A percentile compares a stretch with the other conserved stretches of the same genome.
phyloP scores from a whole-genome alignment of 441 rosid species.

The Adansonia madagascariensis region DNA sequence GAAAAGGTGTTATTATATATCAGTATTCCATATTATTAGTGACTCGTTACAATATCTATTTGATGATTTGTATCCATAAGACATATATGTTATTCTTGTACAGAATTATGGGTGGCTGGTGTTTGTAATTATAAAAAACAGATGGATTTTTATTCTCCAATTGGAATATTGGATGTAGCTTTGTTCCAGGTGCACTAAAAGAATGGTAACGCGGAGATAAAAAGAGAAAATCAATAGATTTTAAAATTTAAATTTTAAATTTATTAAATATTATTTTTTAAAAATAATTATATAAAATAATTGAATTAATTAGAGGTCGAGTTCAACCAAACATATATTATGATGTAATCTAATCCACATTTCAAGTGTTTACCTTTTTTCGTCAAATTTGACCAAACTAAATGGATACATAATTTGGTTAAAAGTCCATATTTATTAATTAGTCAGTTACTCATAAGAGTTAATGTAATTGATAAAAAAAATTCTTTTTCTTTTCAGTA shows the following conservation, averaged over 20 bases:
- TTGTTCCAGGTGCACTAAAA: background rate
- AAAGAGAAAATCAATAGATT: no score
- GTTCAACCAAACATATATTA: no score
- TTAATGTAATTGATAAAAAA: background rate
- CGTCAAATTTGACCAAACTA: no score
- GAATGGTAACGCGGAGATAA: no score
- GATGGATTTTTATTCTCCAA: background rate
- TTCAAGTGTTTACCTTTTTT: no score
- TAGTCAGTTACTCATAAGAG: background rate
- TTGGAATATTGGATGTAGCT: background rate
- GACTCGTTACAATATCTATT: background rate
- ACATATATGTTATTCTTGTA: constrained; percentile 9
- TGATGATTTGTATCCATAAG: constrained; percentile 9
- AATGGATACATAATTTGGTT: no score
- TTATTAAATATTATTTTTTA: no score
- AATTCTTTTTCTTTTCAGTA: no score
- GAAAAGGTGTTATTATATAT: background rate
- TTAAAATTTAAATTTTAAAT: no score
- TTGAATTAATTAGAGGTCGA: no score
- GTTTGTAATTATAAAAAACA: background rate
- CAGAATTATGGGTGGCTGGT: background rate
- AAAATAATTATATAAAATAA: no score
- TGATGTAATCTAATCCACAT: no score
- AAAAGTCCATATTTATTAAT: background rate
- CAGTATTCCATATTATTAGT: background rate